These are phyloP conservation scores for Candida corydali DNA, from an alignment of 805 yeast genomes.

Conservation along the genomic window DNA sequence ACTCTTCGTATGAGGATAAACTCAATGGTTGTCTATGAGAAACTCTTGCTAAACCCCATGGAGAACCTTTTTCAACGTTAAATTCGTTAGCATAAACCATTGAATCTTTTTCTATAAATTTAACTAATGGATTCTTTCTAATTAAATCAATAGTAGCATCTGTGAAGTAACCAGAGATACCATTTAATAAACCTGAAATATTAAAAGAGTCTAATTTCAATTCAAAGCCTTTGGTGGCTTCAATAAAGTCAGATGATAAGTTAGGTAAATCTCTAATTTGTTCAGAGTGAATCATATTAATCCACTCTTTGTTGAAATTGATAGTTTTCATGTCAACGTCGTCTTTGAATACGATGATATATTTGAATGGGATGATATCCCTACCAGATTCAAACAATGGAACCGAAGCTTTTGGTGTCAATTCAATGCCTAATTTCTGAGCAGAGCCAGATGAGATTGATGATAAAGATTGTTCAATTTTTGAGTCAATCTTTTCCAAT, in stretches of 20 bases:
- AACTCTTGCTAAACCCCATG: slow-evolving; percentile 92
- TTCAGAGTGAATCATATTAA: slow-evolving; percentile 49
- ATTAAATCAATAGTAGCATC: slow-evolving; percentile 70
- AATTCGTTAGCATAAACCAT: slow-evolving; percentile 60
- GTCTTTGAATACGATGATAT: slow-evolving; percentile 81
- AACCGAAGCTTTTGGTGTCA: slow-evolving; percentile 39
- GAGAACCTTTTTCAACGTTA: slow-evolving; percentile 75
- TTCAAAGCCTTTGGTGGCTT: slow-evolving; percentile 15
- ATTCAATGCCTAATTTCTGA: slow-evolving; percentile 10
- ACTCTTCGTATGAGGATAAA: slow-evolving; percentile 67
- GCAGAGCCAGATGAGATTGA: slow-evolving; percentile 7
- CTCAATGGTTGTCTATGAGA: slow-evolving; percentile 74
- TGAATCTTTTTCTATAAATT: slow-evolving; percentile 73
- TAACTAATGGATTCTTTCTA: slow-evolving; percentile 58
- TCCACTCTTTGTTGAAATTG: slow-evolving; percentile 65
- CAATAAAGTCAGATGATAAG: slow-evolving; percentile 27
- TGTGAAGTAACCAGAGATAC: slow-evolving; percentile 84
- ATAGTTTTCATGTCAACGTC: slow-evolving; percentile 50
- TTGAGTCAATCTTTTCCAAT: slow-evolving; percentile 4
- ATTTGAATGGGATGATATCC: slow-evolving; percentile 64
- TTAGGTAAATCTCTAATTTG: slow-evolving; percentile 15
- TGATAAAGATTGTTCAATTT: slow-evolving; percentile 3
- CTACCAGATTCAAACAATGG: slow-evolving; percentile 37
- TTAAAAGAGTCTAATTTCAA: slow-evolving; percentile 41
- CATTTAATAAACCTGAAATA: slow-evolving; percentile 55